phyloP scores from a whole-genome alignment of 495 filamentous ascomycete species.

The Barbatosphaeria neglecta region DNA sequence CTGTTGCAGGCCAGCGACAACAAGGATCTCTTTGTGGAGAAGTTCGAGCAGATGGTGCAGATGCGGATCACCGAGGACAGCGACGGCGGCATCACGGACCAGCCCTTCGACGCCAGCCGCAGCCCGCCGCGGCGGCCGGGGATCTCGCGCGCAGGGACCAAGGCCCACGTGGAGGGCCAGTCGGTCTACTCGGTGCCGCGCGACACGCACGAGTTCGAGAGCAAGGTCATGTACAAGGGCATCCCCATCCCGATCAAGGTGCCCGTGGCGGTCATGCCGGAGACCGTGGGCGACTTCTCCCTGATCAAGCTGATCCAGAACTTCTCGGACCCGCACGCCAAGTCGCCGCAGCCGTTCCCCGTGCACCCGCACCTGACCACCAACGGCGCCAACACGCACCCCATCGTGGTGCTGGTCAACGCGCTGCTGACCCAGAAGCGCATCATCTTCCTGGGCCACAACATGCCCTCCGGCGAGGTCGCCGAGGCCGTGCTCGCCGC shows the following conservation, averaged over 20 bases:
- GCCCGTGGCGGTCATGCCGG: conserved; percentile 80
- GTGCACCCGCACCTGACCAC: conserved; percentile 90
- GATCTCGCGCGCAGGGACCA: conserved; percentile 42
- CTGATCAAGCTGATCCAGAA: conserved; percentile 93
- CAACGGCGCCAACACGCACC: conserved; percentile 66
- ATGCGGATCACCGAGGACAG: conserved; percentile 43
- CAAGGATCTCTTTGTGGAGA: conserved; percentile 94
- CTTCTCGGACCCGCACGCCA: conserved; percentile 70
- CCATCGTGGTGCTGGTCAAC: conserved; percentile 66
- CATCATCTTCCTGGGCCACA: conserved; percentile 90
- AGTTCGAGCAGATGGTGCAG: conserved; percentile 90
- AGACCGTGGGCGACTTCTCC: conserved; percentile 96
- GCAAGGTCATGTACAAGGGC: conserved; percentile 83
- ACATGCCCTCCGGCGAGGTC: conserved; percentile 84
- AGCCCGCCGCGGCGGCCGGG: conserved; percentile 34
- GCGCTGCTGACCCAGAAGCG: conserved; percentile 92
- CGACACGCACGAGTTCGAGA: conserved; percentile 96
- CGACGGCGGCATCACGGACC: conserved; percentile 23
- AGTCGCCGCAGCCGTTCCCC: conserved; percentile 74
- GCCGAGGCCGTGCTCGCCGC: conserved; percentile 91
- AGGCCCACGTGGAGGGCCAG: conserved; percentile 38
- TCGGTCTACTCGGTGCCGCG: conserved; percentile 57
- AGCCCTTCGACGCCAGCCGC: conserved; percentile 33
- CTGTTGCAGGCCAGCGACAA: conserved; percentile 84
- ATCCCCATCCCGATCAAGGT: conserved; percentile 95